A percentile compares a stretch with the other conserved stretches of the same genome.
Conservation (phyloP, 805 yeast genomes). For the Kluyveromyces siamensis region DNA sequence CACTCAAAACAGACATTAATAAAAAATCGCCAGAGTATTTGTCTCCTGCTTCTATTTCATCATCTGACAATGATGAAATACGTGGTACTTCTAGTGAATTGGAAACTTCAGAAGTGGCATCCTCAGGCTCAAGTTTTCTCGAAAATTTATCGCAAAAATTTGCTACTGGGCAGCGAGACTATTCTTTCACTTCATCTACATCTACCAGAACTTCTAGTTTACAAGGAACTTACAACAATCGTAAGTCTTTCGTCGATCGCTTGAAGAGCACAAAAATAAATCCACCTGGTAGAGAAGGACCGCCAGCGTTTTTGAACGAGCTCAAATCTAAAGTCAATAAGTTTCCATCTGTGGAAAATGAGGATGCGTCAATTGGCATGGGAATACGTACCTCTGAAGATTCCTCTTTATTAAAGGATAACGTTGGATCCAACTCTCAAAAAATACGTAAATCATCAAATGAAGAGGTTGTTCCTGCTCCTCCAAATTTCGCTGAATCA, state of each 20-base stretch:
- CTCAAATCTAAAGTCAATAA: conserved; percentile 13
- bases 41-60: conserved; percentile 3
- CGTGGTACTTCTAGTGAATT: conserved; percentile 6
- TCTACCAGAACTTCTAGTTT: conserved; percentile 4
- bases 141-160: conserved; percentile 27
- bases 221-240: conserved; percentile 11
- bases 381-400: not conserved
- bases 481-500: conserved; percentile 1
- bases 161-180: conserved; percentile 17
- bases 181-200: not conserved
- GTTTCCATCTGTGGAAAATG: not conserved
- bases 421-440: not conserved
- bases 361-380: not conserved
- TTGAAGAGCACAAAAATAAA: conserved; percentile 12
- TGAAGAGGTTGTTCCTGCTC: not conserved
- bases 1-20: conserved; percentile 8
- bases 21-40: conserved; percentile 2
- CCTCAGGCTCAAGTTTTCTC: conserved; percentile 17
- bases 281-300: not conserved
- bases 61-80: conserved; percentile 7
- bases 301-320: conserved; percentile 18
- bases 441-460: not conserved
- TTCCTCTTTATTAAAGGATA: not conserved
- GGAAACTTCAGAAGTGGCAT: conserved; percentile 8
- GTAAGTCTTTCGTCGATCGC: conserved; percentile 23